Percentiles rank a stretch among this genome's conserved stretches.
Conservation (phyloP, 1,284 basidiomycete genomes). For the Puccinia brachypodii region DNA sequence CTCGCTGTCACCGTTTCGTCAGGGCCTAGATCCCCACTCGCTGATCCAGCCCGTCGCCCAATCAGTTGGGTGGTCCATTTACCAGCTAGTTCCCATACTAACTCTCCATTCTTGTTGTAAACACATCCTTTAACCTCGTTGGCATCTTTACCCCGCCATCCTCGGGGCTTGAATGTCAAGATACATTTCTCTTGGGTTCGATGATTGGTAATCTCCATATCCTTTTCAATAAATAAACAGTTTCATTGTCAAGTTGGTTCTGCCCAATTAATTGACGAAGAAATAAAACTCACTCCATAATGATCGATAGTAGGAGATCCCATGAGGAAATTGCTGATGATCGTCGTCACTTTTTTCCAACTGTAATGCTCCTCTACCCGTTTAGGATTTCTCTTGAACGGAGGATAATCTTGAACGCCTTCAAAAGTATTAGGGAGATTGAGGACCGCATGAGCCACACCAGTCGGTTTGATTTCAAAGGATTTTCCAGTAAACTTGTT, state of each 20-base stretch:
- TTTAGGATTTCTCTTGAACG: constrained; percentile 57
- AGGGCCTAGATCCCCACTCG: constrained; percentile 68
- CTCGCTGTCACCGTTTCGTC: constrained; percentile 61
- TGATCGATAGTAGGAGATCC: constrained; percentile 94
- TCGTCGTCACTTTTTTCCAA: constrained; percentile 95
- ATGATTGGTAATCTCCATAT: constrained; percentile 90
- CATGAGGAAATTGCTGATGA: constrained; percentile 88
- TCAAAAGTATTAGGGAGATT: constrained; percentile 70
- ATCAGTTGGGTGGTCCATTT: constrained; percentile 95
- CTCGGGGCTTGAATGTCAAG: constrained; percentile 91
- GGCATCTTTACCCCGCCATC: constrained; percentile 88
- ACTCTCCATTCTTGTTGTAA: constrained; percentile 66
- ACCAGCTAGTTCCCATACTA: constrained; percentile 86
- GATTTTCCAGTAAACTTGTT: constrained; percentile 94
- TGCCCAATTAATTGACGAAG: background rate
- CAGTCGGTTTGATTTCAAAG: constrained; percentile 94
- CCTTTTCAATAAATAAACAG: constrained; percentile 22
- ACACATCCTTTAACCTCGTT: constrained; percentile 89
- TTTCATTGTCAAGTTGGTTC: background rate
- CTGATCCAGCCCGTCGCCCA: constrained; percentile 68
- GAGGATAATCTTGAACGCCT: constrained; percentile 56
- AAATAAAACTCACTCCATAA: constrained; percentile 66
- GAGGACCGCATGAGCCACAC: constrained; percentile 84
- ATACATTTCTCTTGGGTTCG: constrained; percentile 85
- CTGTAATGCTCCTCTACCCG: constrained; percentile 78